Evolutionary conservation across 345 rosid species (phyloP).

Genomic region (Salix exigua): DNA sequence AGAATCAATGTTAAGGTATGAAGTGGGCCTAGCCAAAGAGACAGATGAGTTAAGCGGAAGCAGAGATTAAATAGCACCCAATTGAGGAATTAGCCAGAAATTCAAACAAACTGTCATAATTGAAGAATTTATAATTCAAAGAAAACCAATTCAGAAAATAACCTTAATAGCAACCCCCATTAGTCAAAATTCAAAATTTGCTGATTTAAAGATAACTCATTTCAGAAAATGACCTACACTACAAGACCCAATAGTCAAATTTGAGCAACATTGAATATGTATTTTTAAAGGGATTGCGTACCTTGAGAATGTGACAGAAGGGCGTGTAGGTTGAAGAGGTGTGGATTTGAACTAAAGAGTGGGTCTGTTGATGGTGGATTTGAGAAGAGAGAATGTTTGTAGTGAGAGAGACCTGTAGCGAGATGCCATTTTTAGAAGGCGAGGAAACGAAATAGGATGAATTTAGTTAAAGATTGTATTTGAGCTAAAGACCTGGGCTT

Average conservation of each 20-base stretch:
- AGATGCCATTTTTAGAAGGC: constrained; percentile 51
- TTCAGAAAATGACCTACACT: background rate
- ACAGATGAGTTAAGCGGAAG: constrained; percentile 74
- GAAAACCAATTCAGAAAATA: constrained; percentile 7
- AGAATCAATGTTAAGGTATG: constrained; percentile 82
- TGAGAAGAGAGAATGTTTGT: constrained; percentile 50
- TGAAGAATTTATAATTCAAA: background rate
- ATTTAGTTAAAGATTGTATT: no score
- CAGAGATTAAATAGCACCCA: constrained; percentile 78
- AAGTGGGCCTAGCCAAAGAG: constrained; percentile 79
- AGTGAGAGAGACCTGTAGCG: constrained; percentile 64
- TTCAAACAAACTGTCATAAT: constrained; percentile 4
- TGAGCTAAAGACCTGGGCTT: no score
- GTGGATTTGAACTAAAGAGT: constrained; percentile 36
- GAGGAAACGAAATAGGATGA: background rate
- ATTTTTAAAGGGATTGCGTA: constrained; percentile 4
- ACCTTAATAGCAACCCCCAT: background rate
- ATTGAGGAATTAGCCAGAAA: constrained; percentile 56
- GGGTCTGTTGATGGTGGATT: constrained; percentile 53
- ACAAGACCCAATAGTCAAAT: background rate
- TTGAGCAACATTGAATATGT: background rate
- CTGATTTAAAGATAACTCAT: constrained; percentile 2
- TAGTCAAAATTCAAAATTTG: background rate
- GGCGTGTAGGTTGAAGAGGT: constrained; percentile 35
- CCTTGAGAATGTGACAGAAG: constrained; percentile 54